Evolutionary conservation across 495 filamentous ascomycete genomes (phyloP).

Genomic region (Melanomma pulvis-pyrius): DNA sequence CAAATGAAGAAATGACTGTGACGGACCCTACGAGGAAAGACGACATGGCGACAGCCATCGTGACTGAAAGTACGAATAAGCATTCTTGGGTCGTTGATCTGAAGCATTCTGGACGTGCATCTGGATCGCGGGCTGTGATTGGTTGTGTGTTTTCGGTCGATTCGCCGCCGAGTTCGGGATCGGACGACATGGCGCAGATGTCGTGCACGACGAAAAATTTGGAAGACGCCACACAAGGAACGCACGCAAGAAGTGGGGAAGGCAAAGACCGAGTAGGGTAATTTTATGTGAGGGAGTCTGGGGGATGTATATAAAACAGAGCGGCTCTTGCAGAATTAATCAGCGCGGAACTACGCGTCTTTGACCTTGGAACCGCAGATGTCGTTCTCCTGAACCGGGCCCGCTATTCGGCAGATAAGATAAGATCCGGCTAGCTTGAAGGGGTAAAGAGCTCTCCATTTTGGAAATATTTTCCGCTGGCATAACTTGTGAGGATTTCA

Average conservation of each 20-base stretch:
- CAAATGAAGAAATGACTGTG: constrained; percentile 65
- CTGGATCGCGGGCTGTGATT: constrained; percentile 29
- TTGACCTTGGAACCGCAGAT: background rate
- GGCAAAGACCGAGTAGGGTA: background rate
- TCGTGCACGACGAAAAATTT: background rate
- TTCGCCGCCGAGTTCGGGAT: constrained; percentile 8
- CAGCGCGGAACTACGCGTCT: background rate
- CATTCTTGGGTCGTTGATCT: constrained; percentile 64
- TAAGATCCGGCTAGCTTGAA: background rate
- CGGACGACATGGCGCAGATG: background rate
- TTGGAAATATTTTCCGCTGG: background rate
- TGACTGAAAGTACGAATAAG: constrained; percentile 68
- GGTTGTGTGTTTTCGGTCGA: background rate
- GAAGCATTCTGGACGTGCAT: constrained; percentile 61
- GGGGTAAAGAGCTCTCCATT: background rate
- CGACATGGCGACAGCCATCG: constrained; percentile 67
- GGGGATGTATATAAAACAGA: background rate
- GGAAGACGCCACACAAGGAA: background rate
- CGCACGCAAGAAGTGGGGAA: background rate
- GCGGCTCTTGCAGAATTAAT: background rate
- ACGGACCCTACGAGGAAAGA: constrained; percentile 63
- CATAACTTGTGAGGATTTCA: background rate
- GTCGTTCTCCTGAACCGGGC: background rate
- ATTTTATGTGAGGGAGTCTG: background rate
- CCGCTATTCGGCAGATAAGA: background rate